These are phyloP conservation scores for Schizonepeta tenuifolia DNA, from an alignment of 257 asterid species.

Conservation along the genomic window DNA sequence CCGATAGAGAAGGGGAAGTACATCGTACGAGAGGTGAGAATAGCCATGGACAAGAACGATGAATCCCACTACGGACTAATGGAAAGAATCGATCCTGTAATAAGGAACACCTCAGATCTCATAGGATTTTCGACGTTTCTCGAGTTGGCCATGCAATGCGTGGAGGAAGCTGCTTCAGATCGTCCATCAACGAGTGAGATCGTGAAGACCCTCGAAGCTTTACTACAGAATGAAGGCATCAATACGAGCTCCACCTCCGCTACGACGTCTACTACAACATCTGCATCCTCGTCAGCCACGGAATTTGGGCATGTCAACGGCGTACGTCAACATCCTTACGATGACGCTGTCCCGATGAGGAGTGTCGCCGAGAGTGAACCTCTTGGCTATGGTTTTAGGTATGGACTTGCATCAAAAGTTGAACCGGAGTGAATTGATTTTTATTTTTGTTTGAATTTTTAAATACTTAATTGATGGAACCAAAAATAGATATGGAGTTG, in stretches of 20 bases:
- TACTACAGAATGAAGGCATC: slow-evolving; percentile 68
- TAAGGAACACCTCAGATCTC: slow-evolving; percentile 52
- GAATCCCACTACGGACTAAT: slow-evolving; percentile 58
- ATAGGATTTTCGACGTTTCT: slow-evolving; percentile 67
- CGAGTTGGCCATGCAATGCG: slow-evolving; percentile 87
- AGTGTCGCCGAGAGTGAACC: slow-evolving; percentile 45
- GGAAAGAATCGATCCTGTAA: slow-evolving; percentile 63
- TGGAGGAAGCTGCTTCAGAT: slow-evolving; percentile 83
- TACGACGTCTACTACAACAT: slow-evolving; percentile 68
- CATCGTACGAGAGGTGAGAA: slow-evolving; percentile 74
- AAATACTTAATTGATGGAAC: slow-evolving; percentile 1
- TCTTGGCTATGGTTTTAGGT: slow-evolving; percentile 61
- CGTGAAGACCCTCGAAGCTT: slow-evolving; percentile 70
- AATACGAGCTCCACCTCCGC: slow-evolving; percentile 70
- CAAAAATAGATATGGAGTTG: slow-evolving; percentile 1
- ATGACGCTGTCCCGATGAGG: slow-evolving; percentile 34
- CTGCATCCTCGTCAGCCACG: slow-evolving; percentile 75
- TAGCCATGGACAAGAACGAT: slow-evolving; percentile 52
- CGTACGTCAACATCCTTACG: slow-evolving; percentile 51
- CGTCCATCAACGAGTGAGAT: slow-evolving; percentile 88
- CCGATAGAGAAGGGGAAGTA: slow-evolving; percentile 95
- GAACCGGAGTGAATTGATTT: slow-evolving; percentile 53
- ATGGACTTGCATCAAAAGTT: slow-evolving; percentile 50
- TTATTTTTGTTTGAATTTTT: slow-evolving; percentile 2
- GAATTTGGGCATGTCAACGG: slow-evolving; percentile 61